These are phyloP conservation scores for Ascochyta koolunga DNA, from an alignment of 2,329 filamentous ascomycete species.

Conservation along the genomic window DNA sequence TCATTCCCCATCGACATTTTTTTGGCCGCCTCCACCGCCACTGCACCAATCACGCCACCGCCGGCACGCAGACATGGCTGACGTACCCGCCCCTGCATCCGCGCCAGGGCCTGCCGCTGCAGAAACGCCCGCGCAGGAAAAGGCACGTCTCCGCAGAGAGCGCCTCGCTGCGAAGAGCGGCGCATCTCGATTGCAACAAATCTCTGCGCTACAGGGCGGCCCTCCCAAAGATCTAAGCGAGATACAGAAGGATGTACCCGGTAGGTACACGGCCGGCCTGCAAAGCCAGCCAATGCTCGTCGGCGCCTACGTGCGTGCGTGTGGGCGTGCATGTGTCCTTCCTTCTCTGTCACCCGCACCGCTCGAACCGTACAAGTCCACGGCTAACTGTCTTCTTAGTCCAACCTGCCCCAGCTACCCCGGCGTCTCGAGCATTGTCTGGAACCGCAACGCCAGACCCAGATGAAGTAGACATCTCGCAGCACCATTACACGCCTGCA, in stretches of 20 bases:
- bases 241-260: constrained; percentile 42
- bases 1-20: neutral
- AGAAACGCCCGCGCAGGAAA: constrained; percentile 55
- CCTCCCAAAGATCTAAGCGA: constrained; percentile 43
- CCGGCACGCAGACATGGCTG: constrained; percentile 23
- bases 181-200: constrained; percentile 72
- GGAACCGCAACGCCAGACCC: constrained; percentile 59
- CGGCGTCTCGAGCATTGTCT: constrained; percentile 27
- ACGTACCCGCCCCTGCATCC: constrained; percentile 19
- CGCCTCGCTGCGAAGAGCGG: constrained; percentile 80
- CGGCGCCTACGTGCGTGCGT: neutral
- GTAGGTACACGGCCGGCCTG: constrained; percentile 21
- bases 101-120: constrained; percentile 22
- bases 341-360: neutral
- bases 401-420: constrained; percentile 26
- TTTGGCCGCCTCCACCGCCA: neutral
- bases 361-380: neutral
- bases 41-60: neutral
- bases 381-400: constrained; percentile 34
- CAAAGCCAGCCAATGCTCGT: neutral
- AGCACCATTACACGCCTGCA: constrained; percentile 69
- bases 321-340: too few species aligned
- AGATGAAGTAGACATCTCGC: constrained; percentile 79
- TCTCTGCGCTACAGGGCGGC: constrained; percentile 72
- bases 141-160: constrained; percentile 78